Conservation (phyloP, 495 filamentous ascomycete genomes). For the Clohesyomyces aquaticus region DNA sequence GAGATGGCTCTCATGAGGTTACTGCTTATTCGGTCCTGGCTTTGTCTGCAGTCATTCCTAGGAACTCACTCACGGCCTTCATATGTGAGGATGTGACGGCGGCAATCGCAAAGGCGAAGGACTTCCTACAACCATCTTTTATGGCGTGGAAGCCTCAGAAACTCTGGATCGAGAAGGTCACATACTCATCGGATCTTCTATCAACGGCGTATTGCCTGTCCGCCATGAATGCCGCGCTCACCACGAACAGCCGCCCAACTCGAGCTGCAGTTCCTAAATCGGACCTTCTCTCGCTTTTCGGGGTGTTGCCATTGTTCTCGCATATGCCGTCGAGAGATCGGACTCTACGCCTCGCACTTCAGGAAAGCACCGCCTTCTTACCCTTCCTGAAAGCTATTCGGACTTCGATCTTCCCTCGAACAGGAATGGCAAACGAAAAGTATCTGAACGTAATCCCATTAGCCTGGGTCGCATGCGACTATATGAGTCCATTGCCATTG, state of each 20-base stretch:
- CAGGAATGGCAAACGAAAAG: background rate
- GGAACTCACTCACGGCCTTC: background rate
- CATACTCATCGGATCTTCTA: constrained; percentile 12
- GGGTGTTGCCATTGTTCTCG: background rate
- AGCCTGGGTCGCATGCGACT: constrained; percentile 9
- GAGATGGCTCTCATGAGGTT: background rate
- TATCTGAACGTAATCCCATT: constrained; percentile 4
- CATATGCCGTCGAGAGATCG: background rate
- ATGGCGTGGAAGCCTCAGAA: background rate
- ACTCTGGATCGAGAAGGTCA: constrained; percentile 30
- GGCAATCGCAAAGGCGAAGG: background rate
- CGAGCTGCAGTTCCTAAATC: background rate
- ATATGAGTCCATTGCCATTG: background rate
- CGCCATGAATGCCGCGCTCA: background rate
- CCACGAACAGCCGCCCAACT: background rate
- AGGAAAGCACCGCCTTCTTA: background rate
- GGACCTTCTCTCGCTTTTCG: background rate
- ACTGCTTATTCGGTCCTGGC: background rate
- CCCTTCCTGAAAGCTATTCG: background rate
- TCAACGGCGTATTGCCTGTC: constrained; percentile 17
- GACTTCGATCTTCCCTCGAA: background rate
- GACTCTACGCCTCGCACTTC: background rate
- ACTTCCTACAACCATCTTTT: background rate
- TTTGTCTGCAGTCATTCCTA: background rate
- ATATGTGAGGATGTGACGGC: background rate